These are phyloP conservation scores for Papilionanthe hybrid DNA, from an alignment of 116 monocot genomes.

Conservation along the genomic window DNA sequence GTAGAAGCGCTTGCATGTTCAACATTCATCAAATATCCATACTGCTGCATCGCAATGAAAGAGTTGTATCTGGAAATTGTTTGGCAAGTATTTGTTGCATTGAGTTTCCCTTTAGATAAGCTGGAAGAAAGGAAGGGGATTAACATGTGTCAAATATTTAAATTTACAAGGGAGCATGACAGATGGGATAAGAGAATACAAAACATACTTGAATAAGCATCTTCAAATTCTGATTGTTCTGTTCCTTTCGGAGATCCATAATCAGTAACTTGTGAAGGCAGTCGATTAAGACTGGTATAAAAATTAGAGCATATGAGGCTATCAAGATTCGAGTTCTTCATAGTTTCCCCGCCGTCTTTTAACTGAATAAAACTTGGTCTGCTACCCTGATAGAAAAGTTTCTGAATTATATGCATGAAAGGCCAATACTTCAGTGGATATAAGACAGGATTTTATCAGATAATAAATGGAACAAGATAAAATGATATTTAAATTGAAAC, in stretches of 20 bases:
- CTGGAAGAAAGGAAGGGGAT: constrained; percentile 80
- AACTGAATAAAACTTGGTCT: constrained; percentile 46
- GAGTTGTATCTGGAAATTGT: constrained; percentile 92
- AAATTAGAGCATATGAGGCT: constrained; percentile 62
- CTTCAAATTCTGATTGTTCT: constrained; percentile 83
- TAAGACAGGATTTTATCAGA: not conserved
- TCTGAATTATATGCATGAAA: not conserved
- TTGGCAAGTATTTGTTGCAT: constrained; percentile 94
- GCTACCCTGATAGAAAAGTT: constrained; percentile 42
- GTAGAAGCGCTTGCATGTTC: constrained; percentile 17
- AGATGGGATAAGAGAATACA: constrained; percentile 1
- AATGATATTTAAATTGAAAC: not conserved
- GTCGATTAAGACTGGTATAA: constrained; percentile 35
- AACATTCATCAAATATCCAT: constrained; percentile 54
- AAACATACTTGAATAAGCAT: constrained; percentile 59
- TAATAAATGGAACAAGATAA: not conserved
- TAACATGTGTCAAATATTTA: constrained; percentile 82
- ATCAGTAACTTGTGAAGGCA: constrained; percentile 54
- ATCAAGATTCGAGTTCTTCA: constrained; percentile 20
- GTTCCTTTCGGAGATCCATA: constrained; percentile 56
- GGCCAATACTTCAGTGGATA: not conserved
- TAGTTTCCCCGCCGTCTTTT: constrained; percentile 54
- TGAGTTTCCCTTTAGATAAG: constrained; percentile 97
- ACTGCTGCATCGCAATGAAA: constrained; percentile 70
- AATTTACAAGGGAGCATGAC: constrained; percentile 1